Evolutionary conservation across 2,329 filamentous ascomycete species (phyloP).

Genomic region (Fusarium sp.): DNA sequence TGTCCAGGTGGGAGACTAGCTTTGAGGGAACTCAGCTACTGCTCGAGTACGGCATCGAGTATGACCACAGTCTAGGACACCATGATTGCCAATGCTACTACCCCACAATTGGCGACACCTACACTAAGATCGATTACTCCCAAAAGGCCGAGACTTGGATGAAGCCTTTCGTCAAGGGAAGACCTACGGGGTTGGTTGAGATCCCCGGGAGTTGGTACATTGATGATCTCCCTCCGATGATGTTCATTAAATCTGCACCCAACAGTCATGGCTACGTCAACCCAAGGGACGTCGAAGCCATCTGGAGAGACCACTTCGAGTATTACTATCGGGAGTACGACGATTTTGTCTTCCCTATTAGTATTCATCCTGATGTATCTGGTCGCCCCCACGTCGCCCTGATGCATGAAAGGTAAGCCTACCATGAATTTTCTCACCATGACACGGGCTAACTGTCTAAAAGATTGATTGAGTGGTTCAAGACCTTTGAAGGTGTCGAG

Average conservation of each 20-base stretch:
- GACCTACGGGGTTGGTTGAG: background rate
- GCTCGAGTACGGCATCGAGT: background rate
- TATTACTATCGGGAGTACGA: background rate
- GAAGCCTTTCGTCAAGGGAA: background rate
- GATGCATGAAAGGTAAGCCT: background rate
- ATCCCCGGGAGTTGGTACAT: background rate
- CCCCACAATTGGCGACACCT: background rate
- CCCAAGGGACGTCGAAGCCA: background rate
- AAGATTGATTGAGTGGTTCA: background rate
- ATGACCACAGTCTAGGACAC: background rate
- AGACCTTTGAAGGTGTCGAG: background rate
- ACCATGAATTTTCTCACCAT: background rate
- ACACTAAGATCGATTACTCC: background rate
- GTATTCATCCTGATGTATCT: background rate
- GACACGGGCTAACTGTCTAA: background rate
- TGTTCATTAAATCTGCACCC: background rate
- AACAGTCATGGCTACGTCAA: background rate
- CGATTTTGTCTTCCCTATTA: background rate
- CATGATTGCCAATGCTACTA: background rate
- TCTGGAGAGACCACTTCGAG: background rate
- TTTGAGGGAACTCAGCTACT: background rate
- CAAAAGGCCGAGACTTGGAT: background rate
- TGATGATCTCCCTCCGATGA: background rate
- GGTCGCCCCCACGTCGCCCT: background rate
- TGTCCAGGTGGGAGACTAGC: background rate